Evolutionary conservation across 352 stramenopile species (phyloP).

Genomic region (Phytophthora colocasiae): DNA sequence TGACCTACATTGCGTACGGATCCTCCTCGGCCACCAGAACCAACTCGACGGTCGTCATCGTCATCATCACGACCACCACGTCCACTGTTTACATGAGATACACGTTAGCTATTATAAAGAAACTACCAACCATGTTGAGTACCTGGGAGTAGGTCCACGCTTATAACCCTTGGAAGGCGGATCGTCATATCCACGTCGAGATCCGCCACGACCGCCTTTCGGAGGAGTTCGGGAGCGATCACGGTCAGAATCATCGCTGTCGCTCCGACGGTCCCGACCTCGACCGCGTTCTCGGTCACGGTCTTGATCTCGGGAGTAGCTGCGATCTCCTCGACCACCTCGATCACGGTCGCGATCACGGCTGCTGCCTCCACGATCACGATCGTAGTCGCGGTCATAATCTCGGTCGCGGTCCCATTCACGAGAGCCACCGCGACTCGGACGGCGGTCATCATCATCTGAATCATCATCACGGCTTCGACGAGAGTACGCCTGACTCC

Average conservation of each 20-base stretch:
- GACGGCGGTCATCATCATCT: conserved; percentile 46
- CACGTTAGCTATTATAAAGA: conserved; percentile 2
- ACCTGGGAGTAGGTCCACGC: conserved; percentile 29
- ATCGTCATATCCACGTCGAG: conserved; percentile 41
- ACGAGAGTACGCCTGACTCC: conserved; percentile 33
- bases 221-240: conserved; percentile 38
- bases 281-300: conserved; percentile 36
- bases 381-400: conserved; percentile 35
- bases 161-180: conserved; percentile 38
- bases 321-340: conserved; percentile 44
- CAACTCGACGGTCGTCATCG: conserved; percentile 52
- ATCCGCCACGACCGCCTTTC: conserved; percentile 27
- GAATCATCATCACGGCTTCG: conserved; percentile 52
- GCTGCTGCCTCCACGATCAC: conserved; percentile 42
- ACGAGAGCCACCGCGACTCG: conserved; percentile 36
- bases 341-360: conserved; percentile 40
- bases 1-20: conserved; percentile 52
- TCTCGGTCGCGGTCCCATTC: conserved; percentile 52
- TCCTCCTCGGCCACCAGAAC: conserved; percentile 20
- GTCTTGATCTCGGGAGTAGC: conserved; percentile 46
- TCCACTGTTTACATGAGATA: conserved; percentile 14
- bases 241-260: conserved; percentile 39
- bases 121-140: neutral
- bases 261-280: conserved; percentile 23
- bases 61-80: conserved; percentile 60